These are phyloP conservation scores for Pelargonium nanum DNA, from an alignment of 345 rosid genomes.

Conservation along the genomic window DNA sequence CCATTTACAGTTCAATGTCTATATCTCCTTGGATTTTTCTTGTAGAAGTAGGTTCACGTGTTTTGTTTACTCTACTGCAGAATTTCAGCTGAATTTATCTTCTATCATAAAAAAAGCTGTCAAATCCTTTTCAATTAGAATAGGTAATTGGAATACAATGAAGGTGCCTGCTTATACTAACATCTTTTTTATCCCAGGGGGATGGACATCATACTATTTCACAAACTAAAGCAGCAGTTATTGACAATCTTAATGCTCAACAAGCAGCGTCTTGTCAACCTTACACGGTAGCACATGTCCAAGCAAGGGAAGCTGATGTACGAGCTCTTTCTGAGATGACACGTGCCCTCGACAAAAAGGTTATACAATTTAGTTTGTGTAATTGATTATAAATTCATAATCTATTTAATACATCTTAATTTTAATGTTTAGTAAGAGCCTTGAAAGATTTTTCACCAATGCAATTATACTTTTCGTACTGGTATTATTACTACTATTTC, in stretches of 20 bases:
- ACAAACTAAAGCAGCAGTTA: constrained; percentile 28
- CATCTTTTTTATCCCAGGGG: constrained; percentile 26
- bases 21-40: background rate
- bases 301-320: constrained; percentile 51
- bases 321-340: constrained; percentile 43
- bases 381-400: too few relatives aligned
- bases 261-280: constrained; percentile 31
- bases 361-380: constrained; percentile 5
- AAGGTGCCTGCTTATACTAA: background rate
- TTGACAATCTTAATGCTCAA: constrained; percentile 24
- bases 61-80: too few relatives aligned
- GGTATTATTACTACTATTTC: background rate
- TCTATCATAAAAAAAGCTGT: background rate
- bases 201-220: constrained; percentile 24
- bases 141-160: background rate
- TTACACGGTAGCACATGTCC: constrained; percentile 22
- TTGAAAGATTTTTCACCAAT: background rate
- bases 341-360: constrained; percentile 52
- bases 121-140: background rate
- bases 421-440: background rate
- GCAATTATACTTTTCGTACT: background rate
- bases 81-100: too few relatives aligned
- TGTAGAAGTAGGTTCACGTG: too few relatives aligned
- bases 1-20: background rate
- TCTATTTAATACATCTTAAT: background rate